Base-by-base conservation (phyloP, 768 basidiomycete genomes). In the Kwoniella sp. region DNA sequence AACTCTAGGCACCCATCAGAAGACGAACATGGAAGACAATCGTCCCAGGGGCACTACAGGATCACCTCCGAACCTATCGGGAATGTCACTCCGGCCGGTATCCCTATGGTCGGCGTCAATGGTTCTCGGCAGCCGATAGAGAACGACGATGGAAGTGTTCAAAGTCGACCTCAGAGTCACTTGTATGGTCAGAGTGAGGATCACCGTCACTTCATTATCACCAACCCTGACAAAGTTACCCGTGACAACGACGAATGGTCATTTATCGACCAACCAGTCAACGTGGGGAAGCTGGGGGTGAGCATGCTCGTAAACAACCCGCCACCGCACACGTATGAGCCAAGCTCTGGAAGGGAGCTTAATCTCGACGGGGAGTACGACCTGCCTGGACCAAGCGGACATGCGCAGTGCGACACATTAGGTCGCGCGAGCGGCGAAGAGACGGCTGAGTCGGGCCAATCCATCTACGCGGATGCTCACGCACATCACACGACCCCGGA, bases 231-330 rank as follows among this genome's bases (percentile, higher is more conserved):
- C 34, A 30, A 45, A 22, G 26, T 51, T 2, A 25, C 50, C 11
- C 25, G 47, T 7, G 47, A 50, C 5, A 26, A 47, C 0, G 63
- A 65, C 13, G 20, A 25, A 55, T 65, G 63, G 63, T 57, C 55
- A 30, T 34, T 65, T 26, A 58, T 65, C 51, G 63, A 65, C 45
- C 57, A 20, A 5, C 57, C 50, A 23, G 31, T 31, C 38, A 47
- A 31, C 13, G 26, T 48, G 30, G 63, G 51, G 17, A 48, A 20
- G 7, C 34, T 58, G 12, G 51, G 47, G 17, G 55, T 47, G 25
- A 47, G 37, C 22, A 51, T 51, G 50, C 25, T 51, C 50, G 50
- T 5, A 8, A 11, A 4, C 17, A 2, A 13, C 23, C 23, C 8
- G 11, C 23, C 50, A 25, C 4, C 22, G 4, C 50, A 51, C 4